phyloP scores from a whole-genome alignment of 2,329 filamentous ascomycete genomes.

The Aspergillus phoenicis region DNA sequence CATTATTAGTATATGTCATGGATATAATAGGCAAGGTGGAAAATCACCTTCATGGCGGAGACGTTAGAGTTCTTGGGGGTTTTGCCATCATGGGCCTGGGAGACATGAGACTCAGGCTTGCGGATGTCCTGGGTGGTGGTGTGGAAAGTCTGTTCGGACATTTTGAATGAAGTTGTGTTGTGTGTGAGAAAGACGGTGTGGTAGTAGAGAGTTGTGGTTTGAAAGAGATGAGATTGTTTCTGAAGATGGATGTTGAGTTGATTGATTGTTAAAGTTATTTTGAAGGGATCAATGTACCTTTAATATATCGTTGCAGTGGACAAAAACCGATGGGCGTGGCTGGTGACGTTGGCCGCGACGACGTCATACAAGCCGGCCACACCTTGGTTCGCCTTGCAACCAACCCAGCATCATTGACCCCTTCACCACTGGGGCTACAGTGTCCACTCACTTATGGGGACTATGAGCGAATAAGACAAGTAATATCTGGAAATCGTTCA shows the following conservation, averaged over 20 bases:
- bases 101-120: conserved; percentile 49
- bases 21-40: not conserved
- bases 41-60: conserved; percentile 50
- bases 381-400: conserved; percentile 6
- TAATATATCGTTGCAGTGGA: conserved; percentile 7
- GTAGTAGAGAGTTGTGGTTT: not conserved
- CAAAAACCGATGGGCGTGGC: not conserved
- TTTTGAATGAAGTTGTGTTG: conserved; percentile 6
- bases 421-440: not conserved
- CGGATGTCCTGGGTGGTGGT: conserved; percentile 53
- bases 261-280: not conserved
- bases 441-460: conserved; percentile 5
- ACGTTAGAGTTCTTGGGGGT: conserved; percentile 49
- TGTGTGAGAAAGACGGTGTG: not conserved
- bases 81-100: conserved; percentile 44
- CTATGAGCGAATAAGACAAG: not conserved
- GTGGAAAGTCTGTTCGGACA: conserved; percentile 46
- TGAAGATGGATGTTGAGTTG: not conserved
- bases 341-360: conserved; percentile 9
- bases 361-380: conserved; percentile 5
- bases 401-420: not conserved
- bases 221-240: not conserved
- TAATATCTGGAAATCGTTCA: not conserved
- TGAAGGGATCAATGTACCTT: not conserved
- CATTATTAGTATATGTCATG: not conserved